A percentile compares a stretch with the other conserved stretches of the same genome.
These are phyloP conservation scores for Talaromyces stipitatus DNA, from an alignment of 495 filamentous ascomycete genomes.

Conservation along the genomic window DNA sequence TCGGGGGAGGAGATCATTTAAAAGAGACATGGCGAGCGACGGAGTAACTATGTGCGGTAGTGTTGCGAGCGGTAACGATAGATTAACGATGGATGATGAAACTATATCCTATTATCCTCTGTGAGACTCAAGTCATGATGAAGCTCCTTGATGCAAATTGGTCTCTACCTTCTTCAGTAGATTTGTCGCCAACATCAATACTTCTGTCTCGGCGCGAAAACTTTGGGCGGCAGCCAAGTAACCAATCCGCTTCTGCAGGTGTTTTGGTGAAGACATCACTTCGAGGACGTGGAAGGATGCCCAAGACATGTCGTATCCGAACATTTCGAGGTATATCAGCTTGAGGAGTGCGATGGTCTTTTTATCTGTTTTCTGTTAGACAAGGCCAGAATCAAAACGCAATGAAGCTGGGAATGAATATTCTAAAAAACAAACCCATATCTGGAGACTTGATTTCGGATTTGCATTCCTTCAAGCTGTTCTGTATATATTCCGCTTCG, in stretches of 20 bases:
- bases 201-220: conserved; percentile 91
- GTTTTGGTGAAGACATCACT: conserved; percentile 94
- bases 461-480: conserved; percentile 88
- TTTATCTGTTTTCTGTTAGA: conserved; percentile 51
- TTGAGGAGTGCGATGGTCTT: conserved; percentile 95
- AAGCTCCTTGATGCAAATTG: background rate
- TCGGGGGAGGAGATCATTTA: conserved; percentile 78
- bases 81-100: conserved; percentile 62
- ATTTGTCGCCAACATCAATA: conserved; percentile 96
- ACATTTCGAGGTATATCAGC: conserved; percentile 96
- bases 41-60: conserved; percentile 88
- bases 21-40: conserved; percentile 78
- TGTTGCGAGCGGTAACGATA: conserved; percentile 77
- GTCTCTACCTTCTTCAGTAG: conserved; percentile 80
- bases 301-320: conserved; percentile 99
- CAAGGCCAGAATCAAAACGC: background rate
- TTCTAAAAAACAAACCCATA: conserved; percentile 53
- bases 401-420: background rate
- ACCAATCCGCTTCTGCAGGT: conserved; percentile 87
- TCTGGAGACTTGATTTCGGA: conserved; percentile 83
- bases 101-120: conserved; percentile 58
- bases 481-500: conserved; percentile 88
- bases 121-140: background rate
- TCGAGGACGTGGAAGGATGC: conserved; percentile 96
- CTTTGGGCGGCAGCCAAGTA: conserved; percentile 97